Base-by-base conservation (phyloP, 805 yeast species). In the Pichia ethanolica region DNA sequence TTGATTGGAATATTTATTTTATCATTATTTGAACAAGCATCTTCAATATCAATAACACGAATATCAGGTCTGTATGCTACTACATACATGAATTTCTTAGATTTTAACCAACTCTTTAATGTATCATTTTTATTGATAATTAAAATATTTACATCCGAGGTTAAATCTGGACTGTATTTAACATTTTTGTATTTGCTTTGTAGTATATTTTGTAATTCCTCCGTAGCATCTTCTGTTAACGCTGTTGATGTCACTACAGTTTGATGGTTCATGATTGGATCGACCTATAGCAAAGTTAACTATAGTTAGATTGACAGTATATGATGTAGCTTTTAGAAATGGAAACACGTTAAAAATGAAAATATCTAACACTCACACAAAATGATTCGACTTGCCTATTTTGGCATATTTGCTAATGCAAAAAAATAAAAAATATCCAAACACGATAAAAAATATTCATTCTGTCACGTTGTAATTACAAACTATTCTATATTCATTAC, bases 1-100 rank as follows among this genome's bases (percentile, higher is more conserved):
- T 30, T 30, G 12, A 32, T 34, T 25, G 48, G 20, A 30, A 54
- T 54, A 13, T 28, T 8, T 25, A 36, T 32, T 25, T 13, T 71
- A 75, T 35, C 87, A 88, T 14, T 67, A 56, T n/a, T 74, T 58
- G 89, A 60, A 28, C 70, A 59, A 5, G 89, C 66, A 6, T 74
- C 64, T 4, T 72, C 72, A 1, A 78, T 73, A 7, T 68, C 60
- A 10, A 88, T 60, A 50, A 88, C 77, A 42, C 58, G 59, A 30
- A 88, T 71, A 61, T 85, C 91, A 38, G 73, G 71, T 46, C 87
- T 66, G 48, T 70, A 66, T 47, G 69, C 61, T 7, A 75, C 72
- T 39, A 77, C 72, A 58, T 72, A 80, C 47, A 65, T 69, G 61
- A 71, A 81, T 59, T 81, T 81, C 34, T 74, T 79, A 1, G 85